These are phyloP conservation scores for Fusarium humuli DNA, from an alignment of 2,329 filamentous ascomycete genomes.

Conservation along the genomic window DNA sequence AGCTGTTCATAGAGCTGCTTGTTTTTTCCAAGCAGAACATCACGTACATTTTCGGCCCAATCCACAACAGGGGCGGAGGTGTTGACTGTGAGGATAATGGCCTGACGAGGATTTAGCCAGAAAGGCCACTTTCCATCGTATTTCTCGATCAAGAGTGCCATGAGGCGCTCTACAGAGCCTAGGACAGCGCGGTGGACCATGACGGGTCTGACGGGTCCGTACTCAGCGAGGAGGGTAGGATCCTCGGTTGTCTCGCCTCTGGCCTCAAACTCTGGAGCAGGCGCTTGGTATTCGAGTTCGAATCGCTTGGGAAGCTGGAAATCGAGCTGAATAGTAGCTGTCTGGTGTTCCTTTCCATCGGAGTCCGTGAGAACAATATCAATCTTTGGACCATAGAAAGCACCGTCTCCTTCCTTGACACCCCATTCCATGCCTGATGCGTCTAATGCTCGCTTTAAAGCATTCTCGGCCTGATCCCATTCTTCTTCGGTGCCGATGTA, in stretches of 20 bases:
- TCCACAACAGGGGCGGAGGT: conserved; percentile 65
- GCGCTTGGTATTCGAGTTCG: conserved; percentile 77
- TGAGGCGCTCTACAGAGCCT: conserved; percentile 84
- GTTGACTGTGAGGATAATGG: conserved; percentile 79
- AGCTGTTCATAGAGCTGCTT: conserved; percentile 50
- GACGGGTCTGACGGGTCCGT: conserved; percentile 75
- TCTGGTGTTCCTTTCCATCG: conserved; percentile 87
- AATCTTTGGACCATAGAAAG: conserved; percentile 93
- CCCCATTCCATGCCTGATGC: conserved; percentile 80
- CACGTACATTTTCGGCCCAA: conserved; percentile 61
- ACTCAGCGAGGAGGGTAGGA: conserved; percentile 59
- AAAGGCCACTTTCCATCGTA: conserved; percentile 86
- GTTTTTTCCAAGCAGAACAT: conserved; percentile 63
- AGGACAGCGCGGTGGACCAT: conserved; percentile 88
- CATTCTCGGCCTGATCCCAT: conserved; percentile 61
- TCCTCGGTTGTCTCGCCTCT: conserved; percentile 64
- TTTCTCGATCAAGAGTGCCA: conserved; percentile 87
- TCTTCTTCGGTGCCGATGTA: conserved; percentile 81
- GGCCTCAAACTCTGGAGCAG: conserved; percentile 71
- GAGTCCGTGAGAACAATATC: conserved; percentile 85
- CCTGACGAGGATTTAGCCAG: conserved; percentile 86
- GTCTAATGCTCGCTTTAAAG: conserved; percentile 59
- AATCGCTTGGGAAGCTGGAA: conserved; percentile 90
- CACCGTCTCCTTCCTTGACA: conserved; percentile 83
- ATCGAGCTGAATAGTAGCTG: conserved; percentile 89